Percentiles rank a stretch among this genome's conserved stretches.
Conservation (phyloP, 2,329 filamentous ascomycete species). For the Trichoderma lentiforme region DNA sequence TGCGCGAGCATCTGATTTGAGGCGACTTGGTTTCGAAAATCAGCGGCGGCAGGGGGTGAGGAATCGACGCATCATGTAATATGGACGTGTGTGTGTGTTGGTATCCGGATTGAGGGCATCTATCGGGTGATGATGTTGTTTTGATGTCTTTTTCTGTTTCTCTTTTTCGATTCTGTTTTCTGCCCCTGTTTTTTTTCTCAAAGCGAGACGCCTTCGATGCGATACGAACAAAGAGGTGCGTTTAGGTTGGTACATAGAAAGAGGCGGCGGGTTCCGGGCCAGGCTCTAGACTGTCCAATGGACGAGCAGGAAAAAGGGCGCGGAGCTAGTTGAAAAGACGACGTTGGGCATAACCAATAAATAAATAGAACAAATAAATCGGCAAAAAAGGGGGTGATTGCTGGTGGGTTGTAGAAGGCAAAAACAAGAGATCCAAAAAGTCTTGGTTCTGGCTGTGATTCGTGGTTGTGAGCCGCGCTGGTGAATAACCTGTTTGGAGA, state of each 20-base stretch:
- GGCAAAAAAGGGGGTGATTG: not conserved
- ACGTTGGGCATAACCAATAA: not conserved
- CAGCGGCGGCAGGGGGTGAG: not conserved
- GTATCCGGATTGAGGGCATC: not conserved
- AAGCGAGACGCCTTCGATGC: not conserved
- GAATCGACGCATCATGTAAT: not conserved
- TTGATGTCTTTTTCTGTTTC: not conserved
- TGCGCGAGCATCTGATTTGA: not conserved
- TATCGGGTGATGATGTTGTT: not conserved
- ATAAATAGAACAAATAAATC: not conserved
- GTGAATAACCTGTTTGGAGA: not conserved
- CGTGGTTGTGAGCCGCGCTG: not conserved
- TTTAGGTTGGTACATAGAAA: not conserved
- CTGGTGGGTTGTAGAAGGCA: not conserved
- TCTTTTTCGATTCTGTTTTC: not conserved
- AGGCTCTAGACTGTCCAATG: not conserved
- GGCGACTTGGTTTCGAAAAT: not conserved
- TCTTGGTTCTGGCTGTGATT: not conserved
- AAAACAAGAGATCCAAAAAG: not conserved
- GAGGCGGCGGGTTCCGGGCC: not conserved
- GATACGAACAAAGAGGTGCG: slow-evolving; percentile 3
- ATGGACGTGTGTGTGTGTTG: not conserved
- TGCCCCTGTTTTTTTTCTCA: not conserved
- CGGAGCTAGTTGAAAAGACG: not conserved
- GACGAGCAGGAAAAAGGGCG: not conserved